phyloP scores from a whole-genome alignment of 1,284 basidiomycete genomes.

The Mycosarcoma maydis region DNA sequence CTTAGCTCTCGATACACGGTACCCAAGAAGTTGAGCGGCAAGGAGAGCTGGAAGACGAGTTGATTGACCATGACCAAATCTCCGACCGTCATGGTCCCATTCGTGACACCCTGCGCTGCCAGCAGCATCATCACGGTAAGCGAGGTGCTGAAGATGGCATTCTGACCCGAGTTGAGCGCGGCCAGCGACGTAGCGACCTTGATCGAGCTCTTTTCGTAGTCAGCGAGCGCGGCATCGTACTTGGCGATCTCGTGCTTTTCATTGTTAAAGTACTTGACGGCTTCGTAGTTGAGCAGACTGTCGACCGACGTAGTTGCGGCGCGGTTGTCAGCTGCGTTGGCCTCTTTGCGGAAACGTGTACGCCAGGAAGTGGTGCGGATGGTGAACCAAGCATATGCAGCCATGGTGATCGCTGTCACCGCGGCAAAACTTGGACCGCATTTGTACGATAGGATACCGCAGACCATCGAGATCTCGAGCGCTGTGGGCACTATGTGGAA shows the following conservation, averaged over 20 bases:
- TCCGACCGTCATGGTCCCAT: constrained; percentile 96
- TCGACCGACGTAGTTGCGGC: constrained; percentile 94
- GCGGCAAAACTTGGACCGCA: constrained; percentile 97
- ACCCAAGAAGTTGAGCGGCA: constrained; percentile 95
- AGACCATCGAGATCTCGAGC: constrained; percentile 94
- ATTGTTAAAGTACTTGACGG: constrained; percentile 99
- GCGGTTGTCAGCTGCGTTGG: constrained; percentile 95
- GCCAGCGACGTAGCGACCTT: constrained; percentile 95
- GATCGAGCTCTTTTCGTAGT: constrained; percentile 89
- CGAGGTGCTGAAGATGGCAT: constrained; percentile 91
- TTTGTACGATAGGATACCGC: constrained; percentile 95
- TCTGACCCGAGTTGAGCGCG: constrained; percentile 93
- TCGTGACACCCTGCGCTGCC: constrained; percentile 90
- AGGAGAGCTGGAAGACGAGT: constrained; percentile 94
- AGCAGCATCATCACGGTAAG: constrained; percentile 95
- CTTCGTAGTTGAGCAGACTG: constrained; percentile 96
- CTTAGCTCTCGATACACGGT: constrained; percentile 95
- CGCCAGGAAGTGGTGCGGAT: constrained; percentile 96
- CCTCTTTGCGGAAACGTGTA: constrained; percentile 90
- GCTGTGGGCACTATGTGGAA: constrained; percentile 97
- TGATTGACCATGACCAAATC: constrained; percentile 99
- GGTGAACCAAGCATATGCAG: constrained; percentile 95
- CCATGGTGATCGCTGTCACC: constrained; percentile 85
- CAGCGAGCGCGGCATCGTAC: constrained; percentile 87
- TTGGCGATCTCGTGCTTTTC: constrained; percentile 88